Conservation (phyloP, 768 basidiomycete species). For the Boletus bicolor region DNA sequence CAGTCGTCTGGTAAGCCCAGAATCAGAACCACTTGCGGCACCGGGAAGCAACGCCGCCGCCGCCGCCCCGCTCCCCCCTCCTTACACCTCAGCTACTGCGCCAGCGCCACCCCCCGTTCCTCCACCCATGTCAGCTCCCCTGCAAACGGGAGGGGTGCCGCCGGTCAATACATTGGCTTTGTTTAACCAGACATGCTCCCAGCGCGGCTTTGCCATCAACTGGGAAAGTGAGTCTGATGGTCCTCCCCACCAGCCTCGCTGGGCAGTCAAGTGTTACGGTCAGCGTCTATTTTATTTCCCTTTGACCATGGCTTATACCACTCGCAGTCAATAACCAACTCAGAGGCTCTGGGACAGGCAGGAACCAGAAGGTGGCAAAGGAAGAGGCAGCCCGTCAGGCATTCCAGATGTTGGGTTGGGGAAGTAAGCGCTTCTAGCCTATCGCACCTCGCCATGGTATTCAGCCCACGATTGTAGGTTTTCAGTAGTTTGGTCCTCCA, state of each 20-base stretch:
- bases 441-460: neutral
- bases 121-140: conserved; percentile 19
- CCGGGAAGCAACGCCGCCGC: conserved; percentile 18
- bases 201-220: conserved; percentile 41
- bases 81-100: conserved; percentile 19
- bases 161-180: conserved; percentile 42
- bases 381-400: conserved; percentile 65
- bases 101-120: conserved; percentile 18
- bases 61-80: conserved; percentile 22
- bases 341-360: conserved; percentile 49
- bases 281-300: conserved; percentile 20
- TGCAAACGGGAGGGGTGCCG: conserved; percentile 16
- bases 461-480: conserved; percentile 10
- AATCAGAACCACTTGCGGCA: conserved; percentile 23
- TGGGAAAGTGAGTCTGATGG: conserved; percentile 49
- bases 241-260: conserved; percentile 53
- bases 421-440: conserved; percentile 23
- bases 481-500: conserved; percentile 4
- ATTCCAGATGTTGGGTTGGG: conserved; percentile 53
- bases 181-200: conserved; percentile 52
- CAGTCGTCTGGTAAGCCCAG: conserved; percentile 52
- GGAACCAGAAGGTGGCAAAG: conserved; percentile 64
- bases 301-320: conserved; percentile 1
- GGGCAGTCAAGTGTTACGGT: conserved; percentile 56
- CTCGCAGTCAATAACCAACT: conserved; percentile 49